Conservation (phyloP, 78 protist species). For the Bodo saltans region DNA sequence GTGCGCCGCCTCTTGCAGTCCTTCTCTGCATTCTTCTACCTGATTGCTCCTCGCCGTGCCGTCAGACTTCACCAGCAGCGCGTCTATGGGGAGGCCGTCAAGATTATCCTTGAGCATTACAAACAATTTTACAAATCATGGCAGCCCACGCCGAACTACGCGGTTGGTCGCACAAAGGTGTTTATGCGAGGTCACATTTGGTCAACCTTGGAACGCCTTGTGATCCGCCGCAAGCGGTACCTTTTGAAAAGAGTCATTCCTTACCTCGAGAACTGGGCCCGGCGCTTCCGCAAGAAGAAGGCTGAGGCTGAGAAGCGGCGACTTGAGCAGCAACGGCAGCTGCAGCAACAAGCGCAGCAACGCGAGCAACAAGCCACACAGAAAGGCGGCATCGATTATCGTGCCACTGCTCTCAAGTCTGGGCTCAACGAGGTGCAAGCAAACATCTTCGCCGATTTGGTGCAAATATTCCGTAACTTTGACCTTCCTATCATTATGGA, state of each 20-base stretch:
- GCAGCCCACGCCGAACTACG: not conserved
- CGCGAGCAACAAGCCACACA: not conserved
- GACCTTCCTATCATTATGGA: slow-evolving; percentile 13
- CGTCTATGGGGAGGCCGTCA: not conserved
- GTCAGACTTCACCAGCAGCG: not conserved
- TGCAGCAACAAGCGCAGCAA: not conserved
- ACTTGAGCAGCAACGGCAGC: not conserved
- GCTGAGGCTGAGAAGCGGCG: slow-evolving; percentile 12
- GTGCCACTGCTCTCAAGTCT: not conserved
- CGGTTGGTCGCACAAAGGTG: slow-evolving; percentile 22
- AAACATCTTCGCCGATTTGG: not conserved
- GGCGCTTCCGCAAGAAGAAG: slow-evolving; percentile 16
- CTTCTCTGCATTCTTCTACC: slow-evolving; percentile 1
- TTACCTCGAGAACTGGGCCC: slow-evolving; percentile 12
- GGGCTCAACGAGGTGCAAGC: not conserved
- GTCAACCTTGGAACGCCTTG: not conserved
- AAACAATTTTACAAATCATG: not conserved
- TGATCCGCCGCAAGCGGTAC: not conserved
- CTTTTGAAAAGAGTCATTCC: not conserved
- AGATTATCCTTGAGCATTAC: not conserved
- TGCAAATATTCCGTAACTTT: slow-evolving; percentile 11
- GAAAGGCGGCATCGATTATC: not conserved
- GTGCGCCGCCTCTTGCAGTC: not conserved
- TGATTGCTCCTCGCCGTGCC: slow-evolving; percentile 8
- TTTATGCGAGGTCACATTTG: not conserved